Evolutionary conservation across 73 alveolate genomes (phyloP).

Genomic region (Symbiodinium natans): DNA sequence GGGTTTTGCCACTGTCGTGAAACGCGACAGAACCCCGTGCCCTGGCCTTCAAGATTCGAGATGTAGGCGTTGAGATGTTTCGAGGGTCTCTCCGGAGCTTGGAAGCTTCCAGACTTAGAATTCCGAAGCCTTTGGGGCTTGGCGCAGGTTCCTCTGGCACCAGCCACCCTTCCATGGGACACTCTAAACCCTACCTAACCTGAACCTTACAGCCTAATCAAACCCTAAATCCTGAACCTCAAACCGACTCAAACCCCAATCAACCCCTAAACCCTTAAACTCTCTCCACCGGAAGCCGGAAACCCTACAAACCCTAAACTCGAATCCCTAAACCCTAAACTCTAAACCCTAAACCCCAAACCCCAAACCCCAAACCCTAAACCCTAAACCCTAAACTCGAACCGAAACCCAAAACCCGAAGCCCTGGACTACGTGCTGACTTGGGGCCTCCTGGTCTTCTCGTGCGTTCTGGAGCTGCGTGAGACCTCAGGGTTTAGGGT

Average conservation of each 20-base stretch:
- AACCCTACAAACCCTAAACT: not conserved
- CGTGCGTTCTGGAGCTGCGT: conserved; percentile 87
- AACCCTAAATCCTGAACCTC: not conserved
- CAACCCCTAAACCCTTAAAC: not conserved
- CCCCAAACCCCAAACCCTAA: not conserved
- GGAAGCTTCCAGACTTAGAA: too few relatives aligned
- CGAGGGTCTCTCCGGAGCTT: too few relatives aligned
- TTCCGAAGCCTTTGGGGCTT: too few relatives aligned
- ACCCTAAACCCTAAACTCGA: not conserved
- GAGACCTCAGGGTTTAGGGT: not conserved
- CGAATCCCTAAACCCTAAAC: not conserved
- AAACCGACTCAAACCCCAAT: not conserved
- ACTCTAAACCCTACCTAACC: too few relatives aligned
- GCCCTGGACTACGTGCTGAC: not conserved
- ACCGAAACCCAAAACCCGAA: not conserved
- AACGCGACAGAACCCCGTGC: too few relatives aligned
- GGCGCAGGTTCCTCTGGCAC: too few relatives aligned
- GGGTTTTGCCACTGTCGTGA: too few relatives aligned
- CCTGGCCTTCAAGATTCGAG: too few relatives aligned
- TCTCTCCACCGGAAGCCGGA: not conserved
- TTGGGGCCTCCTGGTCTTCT: conserved; percentile 70
- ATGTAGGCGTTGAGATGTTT: too few relatives aligned
- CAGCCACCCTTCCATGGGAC: not conserved
- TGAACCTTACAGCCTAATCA: not conserved
- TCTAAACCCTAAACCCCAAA: not conserved